Evolutionary conservation across 176 grass and related monocot species (phyloP).

Genomic region (Ananas comosus): DNA sequence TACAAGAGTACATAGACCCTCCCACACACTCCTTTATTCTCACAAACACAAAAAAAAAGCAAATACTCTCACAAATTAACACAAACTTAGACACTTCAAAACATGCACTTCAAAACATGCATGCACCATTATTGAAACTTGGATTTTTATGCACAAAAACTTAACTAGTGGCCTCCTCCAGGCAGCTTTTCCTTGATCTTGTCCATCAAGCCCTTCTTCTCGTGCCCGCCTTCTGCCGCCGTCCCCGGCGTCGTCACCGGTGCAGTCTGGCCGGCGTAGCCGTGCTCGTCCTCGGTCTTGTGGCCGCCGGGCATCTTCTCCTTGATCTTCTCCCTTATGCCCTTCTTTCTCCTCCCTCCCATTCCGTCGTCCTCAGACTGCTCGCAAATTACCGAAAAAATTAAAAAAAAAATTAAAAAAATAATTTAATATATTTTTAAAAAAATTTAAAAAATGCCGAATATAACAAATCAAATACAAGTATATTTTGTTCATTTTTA

Average conservation of each 20-base stretch:
- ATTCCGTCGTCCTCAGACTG: not conserved
- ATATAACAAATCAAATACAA: too few relatives aligned
- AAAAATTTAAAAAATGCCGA: too few relatives aligned
- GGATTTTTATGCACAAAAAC: not conserved
- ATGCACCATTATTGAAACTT: too few relatives aligned
- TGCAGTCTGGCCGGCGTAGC: conserved; percentile 4
- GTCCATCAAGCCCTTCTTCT: conserved; percentile 73
- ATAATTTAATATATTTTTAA: not conserved
- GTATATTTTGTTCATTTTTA: too few relatives aligned
- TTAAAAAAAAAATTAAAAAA: not conserved
- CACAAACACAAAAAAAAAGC: too few relatives aligned
- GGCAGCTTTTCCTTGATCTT: conserved; percentile 91
- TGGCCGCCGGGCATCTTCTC: not conserved
- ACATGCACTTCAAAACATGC: too few relatives aligned
- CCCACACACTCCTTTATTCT: too few relatives aligned
- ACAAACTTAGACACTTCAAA: too few relatives aligned
- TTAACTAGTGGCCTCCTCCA: conserved; percentile 28
- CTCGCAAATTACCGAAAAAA: not conserved
- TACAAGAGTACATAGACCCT: too few relatives aligned
- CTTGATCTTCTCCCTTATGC: not conserved
- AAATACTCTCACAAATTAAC: too few relatives aligned
- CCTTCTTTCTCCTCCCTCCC: not conserved
- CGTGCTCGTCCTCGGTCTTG: not conserved
- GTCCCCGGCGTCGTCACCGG: not conserved
- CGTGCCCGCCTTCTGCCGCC: conserved; percentile 16